These are phyloP conservation scores for Cladophialophora yegresii DNA, from an alignment of 2,329 filamentous ascomycete genomes.

Conservation along the genomic window DNA sequence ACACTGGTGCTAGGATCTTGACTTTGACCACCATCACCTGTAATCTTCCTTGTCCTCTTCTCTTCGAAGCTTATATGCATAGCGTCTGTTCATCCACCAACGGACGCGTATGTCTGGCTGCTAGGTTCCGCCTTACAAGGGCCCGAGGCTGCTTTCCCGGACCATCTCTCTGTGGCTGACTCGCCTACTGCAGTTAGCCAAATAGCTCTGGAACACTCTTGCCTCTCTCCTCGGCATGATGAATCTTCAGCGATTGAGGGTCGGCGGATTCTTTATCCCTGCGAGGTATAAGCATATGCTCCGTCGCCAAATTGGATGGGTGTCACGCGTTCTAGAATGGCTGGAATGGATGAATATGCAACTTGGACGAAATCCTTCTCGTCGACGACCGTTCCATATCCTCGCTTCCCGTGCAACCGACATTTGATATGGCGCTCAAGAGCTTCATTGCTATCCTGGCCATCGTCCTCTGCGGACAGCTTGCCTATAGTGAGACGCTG, in stretches of 20 bases:
- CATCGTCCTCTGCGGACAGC: background rate
- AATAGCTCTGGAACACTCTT: constrained; percentile 9
- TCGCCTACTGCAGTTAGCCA: background rate
- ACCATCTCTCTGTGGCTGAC: background rate
- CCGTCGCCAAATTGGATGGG: background rate
- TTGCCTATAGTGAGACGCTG: constrained; percentile 1
- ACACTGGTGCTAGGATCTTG: background rate
- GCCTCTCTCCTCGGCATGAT: background rate
- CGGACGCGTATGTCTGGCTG: background rate
- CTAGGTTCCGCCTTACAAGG: constrained; percentile 1
- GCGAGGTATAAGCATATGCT: background rate
- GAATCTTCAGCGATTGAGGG: background rate
- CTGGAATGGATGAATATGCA: background rate
- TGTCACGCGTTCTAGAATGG: background rate
- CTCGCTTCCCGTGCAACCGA: background rate
- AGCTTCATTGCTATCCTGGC: background rate
- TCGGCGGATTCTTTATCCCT: background rate
- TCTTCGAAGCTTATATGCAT: constrained; percentile 2
- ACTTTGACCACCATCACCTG: background rate
- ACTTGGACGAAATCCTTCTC: background rate
- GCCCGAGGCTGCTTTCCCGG: background rate
- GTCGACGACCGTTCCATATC: background rate
- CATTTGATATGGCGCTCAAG: constrained; percentile 2
- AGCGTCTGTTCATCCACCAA: background rate
- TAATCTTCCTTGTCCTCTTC: background rate